Evolutionary conservation across 2,329 filamentous ascomycete species (phyloP), one percentile per base, ranked within the genome.

Genomic region (Pestalotiopsis sp.): DNA sequence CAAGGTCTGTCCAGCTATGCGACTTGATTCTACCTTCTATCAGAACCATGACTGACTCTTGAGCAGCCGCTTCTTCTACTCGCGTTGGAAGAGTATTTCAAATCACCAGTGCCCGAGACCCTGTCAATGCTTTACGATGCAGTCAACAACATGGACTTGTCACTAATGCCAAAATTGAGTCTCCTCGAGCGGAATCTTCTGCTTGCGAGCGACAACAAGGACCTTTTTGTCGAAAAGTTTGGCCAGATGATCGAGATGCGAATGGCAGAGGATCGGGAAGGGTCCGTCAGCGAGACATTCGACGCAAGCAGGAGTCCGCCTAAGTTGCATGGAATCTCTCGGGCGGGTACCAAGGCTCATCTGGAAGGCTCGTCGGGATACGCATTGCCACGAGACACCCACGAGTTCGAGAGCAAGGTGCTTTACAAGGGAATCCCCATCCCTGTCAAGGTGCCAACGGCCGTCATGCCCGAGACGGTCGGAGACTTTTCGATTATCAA

Each of bases 401-500:
- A 99, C 80, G 96, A 99, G 80, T 98, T 97, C 76, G 96, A 98
- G 83, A 97, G 93, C 73, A 94, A 91, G 76, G 94, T 99, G 75
- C 89, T 95, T 77, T 99, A 99, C 83, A 97, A 98, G 82, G 94
- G 94, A 71, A 96, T 98, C 67, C 95, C 95, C 0, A 95, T 99
- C 36, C 96, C 96, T 1, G 94, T 99, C 82, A 98, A 98, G 81
- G 92, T 99, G 7, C 96, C 96, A 0, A 95, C 95, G 3, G 95
- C 96, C 12, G 88, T 97, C 68, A 95, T 95, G 84, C 93, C 95
- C 2, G 96, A 99, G 83, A 98, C 93, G 0, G 96, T 99, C 17
- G 96, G 96, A 70, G 96, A 99, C 81, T 99, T 99, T 78, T 98
- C 95, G 49, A 87, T 99, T 68, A 93, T 99, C 82, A 98, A 98